Evolutionary conservation across 768 basidiomycete species (phyloP), one percentile per base, ranked within the genome.

Genomic region (Auriculariales sp.): DNA sequence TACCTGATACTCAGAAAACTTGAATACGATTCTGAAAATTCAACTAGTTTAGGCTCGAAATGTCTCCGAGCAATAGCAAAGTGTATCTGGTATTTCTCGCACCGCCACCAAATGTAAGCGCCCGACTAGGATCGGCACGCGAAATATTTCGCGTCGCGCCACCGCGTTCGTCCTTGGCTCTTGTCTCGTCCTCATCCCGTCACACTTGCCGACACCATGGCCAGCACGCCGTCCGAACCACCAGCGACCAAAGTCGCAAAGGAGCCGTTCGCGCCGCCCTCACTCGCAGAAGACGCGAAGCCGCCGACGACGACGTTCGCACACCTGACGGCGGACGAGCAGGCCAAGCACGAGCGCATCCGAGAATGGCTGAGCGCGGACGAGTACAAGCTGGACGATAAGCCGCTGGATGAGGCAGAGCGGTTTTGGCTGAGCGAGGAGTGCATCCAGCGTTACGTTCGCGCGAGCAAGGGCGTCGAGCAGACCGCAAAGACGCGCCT

Each of bases 391-490:
- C 39, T 44, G 2, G 39, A 44, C 39, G 39, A 25, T 12, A 19
- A 9, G 19, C 39, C 39, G 51, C 65, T 88, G 47, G 68, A 53
- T 39, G 83, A 84, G 28, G 72, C 68, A 29, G 88, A 90, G 59
- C 77, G 76, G 63, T 84, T 84, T 61, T 90, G 85, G 84, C 67
- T 90, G 57, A 53, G 52, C 3, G 28, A 35, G 25, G 54, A 53
- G 19, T 50, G 49, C 28, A 32, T 60, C 36, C 54, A 49, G 24
- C 55, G 84, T 52, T 90, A 81, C 61, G 64, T 87, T 31, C 79
- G 87, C 35, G 89, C 89, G 2, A 71, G 76, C 0, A 91, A 89
- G 54, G 87, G 86, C 81, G 60, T 64, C 15, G 62, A 67, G 5
- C 59, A 68, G n/a, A 64, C 61, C 25, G 74, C 78, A 3, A 80